Base-by-base conservation (phyloP, 768 basidiomycete species). In the Pisolithus albus region DNA sequence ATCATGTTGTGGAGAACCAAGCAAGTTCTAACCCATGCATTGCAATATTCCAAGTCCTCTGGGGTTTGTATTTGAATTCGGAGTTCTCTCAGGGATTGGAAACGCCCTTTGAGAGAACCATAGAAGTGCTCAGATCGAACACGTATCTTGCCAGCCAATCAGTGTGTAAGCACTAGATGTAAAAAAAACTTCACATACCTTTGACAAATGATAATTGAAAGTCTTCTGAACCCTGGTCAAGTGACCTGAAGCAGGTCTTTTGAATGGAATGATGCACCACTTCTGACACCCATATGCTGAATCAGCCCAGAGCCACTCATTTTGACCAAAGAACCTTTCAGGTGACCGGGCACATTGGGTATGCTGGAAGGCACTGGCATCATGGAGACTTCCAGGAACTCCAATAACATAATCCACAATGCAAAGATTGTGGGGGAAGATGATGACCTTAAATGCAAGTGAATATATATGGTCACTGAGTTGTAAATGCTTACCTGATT, bases 181-280 rank as follows among this genome's bases (percentile, higher is more conserved):
- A 6, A 38, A 18, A 19, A n/a, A 11, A 10, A 26, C n/a, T n/a
- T 30, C 18, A 24, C 47, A 19, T 32, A 59, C 59, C 19, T 49
- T 47, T 7, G 56, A 59, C 15, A 64, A 21, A 39, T 55, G 43
- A 42, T 56, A 49, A 41, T 62, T 62, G 24, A 59, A 64, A 4
- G 43, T 53, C 32, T 47, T 45, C 38, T 64, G 59, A 26, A 63
- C 51, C 19, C 8, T 30, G 5, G 43, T 40, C 16, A 64, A 44
- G 3, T 55, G 51, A 9, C 57, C 57, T 13, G 45, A 36, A 19
- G 32, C 23, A 26, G 57, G 62, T 50, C 53, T 54, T 41, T 64
- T 64, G 57, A 56, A 64, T 43, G 63, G 62, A 13, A 49, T 16
- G 8, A 64, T 52, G 53, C 61, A 61, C 62, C 62, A 64, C 15